Evolutionary conservation across 192 early-diverging fungal species (phyloP).

Genomic region (Backusella psychrophila): DNA sequence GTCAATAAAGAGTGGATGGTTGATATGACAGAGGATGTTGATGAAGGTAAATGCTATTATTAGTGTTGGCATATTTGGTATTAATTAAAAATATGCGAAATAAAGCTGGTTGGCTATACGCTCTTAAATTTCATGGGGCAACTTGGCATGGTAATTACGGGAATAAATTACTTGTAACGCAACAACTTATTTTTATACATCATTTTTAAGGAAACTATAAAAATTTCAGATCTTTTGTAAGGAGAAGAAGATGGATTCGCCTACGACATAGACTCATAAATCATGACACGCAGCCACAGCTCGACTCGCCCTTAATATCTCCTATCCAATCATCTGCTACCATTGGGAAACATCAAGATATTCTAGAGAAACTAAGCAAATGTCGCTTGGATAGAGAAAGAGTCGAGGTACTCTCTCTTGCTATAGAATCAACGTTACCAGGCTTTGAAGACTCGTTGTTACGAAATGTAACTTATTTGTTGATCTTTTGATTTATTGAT

Average conservation of each 20-base stretch:
- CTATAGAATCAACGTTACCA: background rate
- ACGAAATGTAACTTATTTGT: constrained; percentile 19
- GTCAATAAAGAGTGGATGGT: constrained; percentile 52
- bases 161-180: background rate
- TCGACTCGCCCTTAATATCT: background rate
- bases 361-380: constrained; percentile 1
- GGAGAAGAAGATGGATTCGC: constrained; percentile 51
- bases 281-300: background rate
- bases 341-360: constrained; percentile 8
- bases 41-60: constrained; percentile 36
- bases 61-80: background rate
- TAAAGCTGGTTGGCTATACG: constrained; percentile 54
- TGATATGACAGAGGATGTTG: constrained; percentile 61
- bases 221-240: constrained; percentile 51
- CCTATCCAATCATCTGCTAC: background rate
- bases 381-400: constrained; percentile 38
- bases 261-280: constrained; percentile 40
- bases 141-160: constrained; percentile 50
- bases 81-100: constrained; percentile 5
- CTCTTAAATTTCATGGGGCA: constrained; percentile 47
- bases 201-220: constrained; percentile 36
- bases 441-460: background rate
- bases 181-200: background rate
- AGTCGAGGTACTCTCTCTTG: background rate
- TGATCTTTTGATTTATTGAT: constrained; percentile 18